Conservation (phyloP, 225 moss, liverwort and hornwort species). For the Rhytidiadelphus loreus region DNA sequence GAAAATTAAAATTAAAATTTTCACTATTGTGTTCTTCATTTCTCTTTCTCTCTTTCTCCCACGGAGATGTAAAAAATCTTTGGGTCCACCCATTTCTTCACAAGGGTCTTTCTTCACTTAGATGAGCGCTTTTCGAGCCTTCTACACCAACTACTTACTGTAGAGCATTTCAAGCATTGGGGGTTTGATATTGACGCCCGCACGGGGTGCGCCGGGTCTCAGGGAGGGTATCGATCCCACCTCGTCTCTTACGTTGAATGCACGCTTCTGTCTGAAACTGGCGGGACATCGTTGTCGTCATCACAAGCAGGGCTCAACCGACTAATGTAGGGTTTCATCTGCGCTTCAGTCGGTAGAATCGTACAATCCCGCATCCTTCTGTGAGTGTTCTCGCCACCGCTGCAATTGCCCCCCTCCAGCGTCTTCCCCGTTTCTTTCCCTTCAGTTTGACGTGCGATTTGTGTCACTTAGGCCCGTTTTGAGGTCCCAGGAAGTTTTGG, state of each 20-base stretch:
- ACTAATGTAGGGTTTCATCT: conserved; percentile 6
- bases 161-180: not conserved
- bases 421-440: not conserved
- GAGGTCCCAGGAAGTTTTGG: not conserved
- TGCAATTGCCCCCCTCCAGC: not conserved
- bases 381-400: not conserved
- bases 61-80: too few relatives aligned
- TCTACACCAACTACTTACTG: too few relatives aligned
- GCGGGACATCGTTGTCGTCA: not conserved
- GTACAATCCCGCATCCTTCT: not conserved
- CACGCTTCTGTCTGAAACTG: not conserved
- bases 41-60: too few relatives aligned
- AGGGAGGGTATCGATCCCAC: not conserved
- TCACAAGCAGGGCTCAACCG: not conserved
- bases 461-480: not conserved
- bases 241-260: too few relatives aligned
- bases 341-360: not conserved
- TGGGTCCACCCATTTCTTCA: too few relatives aligned
- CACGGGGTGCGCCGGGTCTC: not conserved
- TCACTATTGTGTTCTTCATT: too few relatives aligned
- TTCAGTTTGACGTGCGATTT: not conserved
- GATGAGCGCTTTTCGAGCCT: too few relatives aligned
- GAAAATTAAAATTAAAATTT: too few relatives aligned
- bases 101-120: too few relatives aligned
- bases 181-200: not conserved